Evolutionary conservation across 345 rosid species (phyloP), one percentile per base, ranked within the genome.

Genomic region (Eucalyptus curtisii): DNA sequence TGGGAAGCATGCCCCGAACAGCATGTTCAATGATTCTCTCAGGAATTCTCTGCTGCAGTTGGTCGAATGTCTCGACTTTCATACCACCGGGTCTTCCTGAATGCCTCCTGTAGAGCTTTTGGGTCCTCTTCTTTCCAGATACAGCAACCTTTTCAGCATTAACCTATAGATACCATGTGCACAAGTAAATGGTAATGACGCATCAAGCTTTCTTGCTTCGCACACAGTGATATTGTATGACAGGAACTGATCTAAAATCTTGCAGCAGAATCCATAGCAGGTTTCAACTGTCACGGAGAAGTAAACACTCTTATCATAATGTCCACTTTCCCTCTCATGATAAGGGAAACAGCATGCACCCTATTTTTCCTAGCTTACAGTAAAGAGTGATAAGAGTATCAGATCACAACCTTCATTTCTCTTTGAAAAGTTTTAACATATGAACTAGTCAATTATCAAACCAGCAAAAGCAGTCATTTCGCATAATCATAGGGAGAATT

Each of bases 21-120:
- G 99, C 99, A 85, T 98, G 99, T 92, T 97, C 99, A 82, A 97
- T 90, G 91, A 98, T 98, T 93, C 99, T 94, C 90, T 98, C 98
- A 3, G 99, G 99, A 88, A 98, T 96, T 92, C 99, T 94, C 93
- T 94, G 95, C 93, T 96, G 99, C 87, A 98, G 91, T 55, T 96
- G 98, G 89, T 94, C 93, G 80, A 98, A 97, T 22, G 99, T 98
- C 91, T 98, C 99, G 66, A 95, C 96, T 87, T 89, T 98, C 99
- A 98, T 96, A 88, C 99, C 99, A 88, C 99, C 99, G 1, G 99
- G 99, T 91, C 99, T 93, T 90, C 99, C 99, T 86, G 99, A 98
- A 94, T 97, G 99, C 91, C 99, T 95, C 93, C 99, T 93, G 94
- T 97, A 98, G 85, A 98, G 94, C 93, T 97, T 98, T 88, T 98